A percentile compares a stretch with the other conserved stretches of the same genome.
These are phyloP conservation scores for Lichtheimia ornata DNA, from an alignment of 371 early-diverging fungal genomes.

Conservation along the genomic window DNA sequence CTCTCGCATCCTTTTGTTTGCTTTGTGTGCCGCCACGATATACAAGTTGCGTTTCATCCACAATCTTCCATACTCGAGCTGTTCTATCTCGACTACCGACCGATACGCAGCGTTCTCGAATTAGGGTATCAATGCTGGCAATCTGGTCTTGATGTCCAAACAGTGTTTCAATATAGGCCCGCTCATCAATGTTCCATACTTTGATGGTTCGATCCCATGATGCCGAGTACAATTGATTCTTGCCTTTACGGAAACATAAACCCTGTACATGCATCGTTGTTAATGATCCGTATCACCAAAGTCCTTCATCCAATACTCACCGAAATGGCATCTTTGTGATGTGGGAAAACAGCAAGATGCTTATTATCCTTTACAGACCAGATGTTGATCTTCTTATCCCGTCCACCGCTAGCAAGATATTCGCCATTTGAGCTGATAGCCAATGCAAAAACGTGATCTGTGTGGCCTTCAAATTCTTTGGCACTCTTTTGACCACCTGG, in stretches of 20 bases:
- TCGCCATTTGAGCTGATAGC: slow-evolving; percentile 83
- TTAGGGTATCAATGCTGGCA: slow-evolving; percentile 75
- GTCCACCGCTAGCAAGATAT: slow-evolving; percentile 84
- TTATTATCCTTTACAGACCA: slow-evolving; percentile 83
- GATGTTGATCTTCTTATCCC: slow-evolving; percentile 87
- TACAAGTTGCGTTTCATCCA: slow-evolving; percentile 91
- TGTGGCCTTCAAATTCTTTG: slow-evolving; percentile 79
- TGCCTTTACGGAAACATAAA: slow-evolving; percentile 83
- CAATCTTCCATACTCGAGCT: slow-evolving; percentile 92
- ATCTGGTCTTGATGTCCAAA: slow-evolving; percentile 97
- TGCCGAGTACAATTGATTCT: slow-evolving; percentile 88
- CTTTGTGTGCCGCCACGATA: slow-evolving; percentile 83
- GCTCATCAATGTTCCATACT: slow-evolving; percentile 92
- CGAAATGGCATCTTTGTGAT: slow-evolving; percentile 91
- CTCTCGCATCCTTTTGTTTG: slow-evolving; percentile 33
- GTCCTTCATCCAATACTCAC: slow-evolving; percentile 30
- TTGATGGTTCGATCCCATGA: slow-evolving; percentile 94
- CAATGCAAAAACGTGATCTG: slow-evolving; percentile 76
- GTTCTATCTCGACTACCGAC: slow-evolving; percentile 91
- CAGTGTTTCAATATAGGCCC: slow-evolving; percentile 92
- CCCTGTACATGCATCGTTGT: slow-evolving; percentile 40
- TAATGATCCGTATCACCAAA: background rate
- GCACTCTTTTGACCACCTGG: slow-evolving; percentile 78
- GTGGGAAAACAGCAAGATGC: slow-evolving; percentile 74
- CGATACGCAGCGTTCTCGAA: slow-evolving; percentile 90